Evolutionary conservation across 192 early-diverging fungal species (phyloP), one percentile per base, ranked within the genome.

Genomic region (Coemansia sp.): DNA sequence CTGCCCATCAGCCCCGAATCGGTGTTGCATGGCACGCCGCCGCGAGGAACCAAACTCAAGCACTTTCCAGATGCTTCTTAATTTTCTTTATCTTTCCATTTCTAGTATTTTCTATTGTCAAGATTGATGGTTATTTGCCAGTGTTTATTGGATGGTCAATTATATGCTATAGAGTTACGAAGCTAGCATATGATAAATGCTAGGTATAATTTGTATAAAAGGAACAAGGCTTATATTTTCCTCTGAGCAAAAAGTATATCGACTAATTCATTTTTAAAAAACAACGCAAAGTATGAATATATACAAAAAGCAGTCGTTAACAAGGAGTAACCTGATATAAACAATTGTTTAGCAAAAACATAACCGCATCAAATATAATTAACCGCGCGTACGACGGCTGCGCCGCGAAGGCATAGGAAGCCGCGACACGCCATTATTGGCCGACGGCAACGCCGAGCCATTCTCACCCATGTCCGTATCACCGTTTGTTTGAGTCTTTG

Each of bases 11-110:
- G 41, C 19, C 48, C 64, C 7, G 58, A 72, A 11, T 52, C 62
- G 0, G 62, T 73, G 0, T 67, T 73, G 8, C 76, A 73, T n/a
- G 76, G 76, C 14, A 79, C 76, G 3, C 76, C 76, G 15, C 76
- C 76, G 2, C 63, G 76, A 11, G 64, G 64, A 17, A 65, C 63
- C 23, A 79, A 63, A 29, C 70, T 73, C 47, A 69, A 73, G 39
- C 70, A 66, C 6, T 64, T 57, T 47, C 60, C 32, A 8, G 17
- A 24, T 55, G 25, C 57, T 58, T 56, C 60, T 21, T 49, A 11
- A 24, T 48, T 21, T 58, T 56, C 19, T 64, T 47, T 53, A 35
- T 63, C 19, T 58, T 37, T 22, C 53, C 39, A 35, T 57, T 10
- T 51, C 24, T 8, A 2, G 47, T 49, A 24, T 43, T 47, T 19